Percentiles rank a stretch among this genome's conserved stretches.
Conservation (phyloP, 2,329 filamentous ascomycete genomes). For the Trichoderma simmonsii region DNA sequence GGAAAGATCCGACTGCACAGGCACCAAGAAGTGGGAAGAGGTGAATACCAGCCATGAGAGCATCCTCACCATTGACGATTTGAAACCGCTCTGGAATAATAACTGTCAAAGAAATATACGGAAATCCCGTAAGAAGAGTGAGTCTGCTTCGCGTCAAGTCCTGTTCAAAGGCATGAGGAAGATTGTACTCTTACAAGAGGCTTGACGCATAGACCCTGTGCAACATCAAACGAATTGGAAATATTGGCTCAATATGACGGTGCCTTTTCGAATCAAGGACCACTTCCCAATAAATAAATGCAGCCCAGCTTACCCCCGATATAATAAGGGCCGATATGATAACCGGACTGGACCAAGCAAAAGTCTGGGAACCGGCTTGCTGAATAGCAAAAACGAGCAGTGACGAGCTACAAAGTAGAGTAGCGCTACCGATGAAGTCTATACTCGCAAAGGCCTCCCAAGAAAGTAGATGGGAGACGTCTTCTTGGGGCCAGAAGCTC, state of each 20-base stretch:
- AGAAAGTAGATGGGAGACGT: slow-evolving; percentile 36
- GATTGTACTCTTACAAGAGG: slow-evolving; percentile 41
- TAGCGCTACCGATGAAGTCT: slow-evolving; percentile 50
- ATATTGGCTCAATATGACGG: slow-evolving; percentile 50
- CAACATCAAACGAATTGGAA: slow-evolving; percentile 48
- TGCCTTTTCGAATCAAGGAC: slow-evolving; percentile 38
- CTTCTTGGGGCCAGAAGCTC: slow-evolving; percentile 44
- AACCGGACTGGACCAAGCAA: slow-evolving; percentile 50
- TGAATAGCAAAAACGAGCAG: slow-evolving; percentile 56
- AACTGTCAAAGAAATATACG: slow-evolving; percentile 57
- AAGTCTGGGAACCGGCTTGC: slow-evolving; percentile 52
- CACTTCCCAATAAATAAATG: slow-evolving; percentile 52
- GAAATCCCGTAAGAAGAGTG: slow-evolving; percentile 55
- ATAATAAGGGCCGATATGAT: slow-evolving; percentile 49
- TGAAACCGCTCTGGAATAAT: slow-evolving; percentile 60
- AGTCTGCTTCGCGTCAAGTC: slow-evolving; percentile 39
- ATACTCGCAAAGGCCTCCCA: slow-evolving; percentile 45
- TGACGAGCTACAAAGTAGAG: slow-evolving; percentile 51
- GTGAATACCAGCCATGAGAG: slow-evolving; percentile 54
- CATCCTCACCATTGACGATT: slow-evolving; percentile 52
- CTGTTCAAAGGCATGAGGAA: background rate
- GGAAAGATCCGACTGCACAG: slow-evolving; percentile 55
- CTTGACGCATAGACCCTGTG: slow-evolving; percentile 50
- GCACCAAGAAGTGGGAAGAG: slow-evolving; percentile 57
- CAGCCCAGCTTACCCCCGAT: slow-evolving; percentile 45